Evolutionary conservation across 2,329 filamentous ascomycete genomes (phyloP), one percentile per base, ranked within the genome.

Genomic region (Stagonosporopsis chrysanthemi): DNA sequence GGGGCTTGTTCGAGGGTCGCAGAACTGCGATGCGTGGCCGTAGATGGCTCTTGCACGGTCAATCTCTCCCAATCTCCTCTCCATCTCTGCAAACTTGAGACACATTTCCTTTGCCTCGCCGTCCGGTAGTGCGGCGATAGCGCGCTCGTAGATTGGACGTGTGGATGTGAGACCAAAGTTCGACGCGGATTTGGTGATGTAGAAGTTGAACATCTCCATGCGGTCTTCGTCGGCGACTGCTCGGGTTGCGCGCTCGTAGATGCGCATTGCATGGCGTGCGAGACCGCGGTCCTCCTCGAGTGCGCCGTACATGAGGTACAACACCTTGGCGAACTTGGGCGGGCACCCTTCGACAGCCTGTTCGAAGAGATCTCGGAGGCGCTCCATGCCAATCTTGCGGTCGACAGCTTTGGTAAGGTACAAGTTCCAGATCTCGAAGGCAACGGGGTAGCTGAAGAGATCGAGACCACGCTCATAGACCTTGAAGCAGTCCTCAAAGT

Each of bases 281-380:
- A 99, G 86, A 1, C 95, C 95, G 33, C 95, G 86, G 70, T 99
- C 95, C 78, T 99, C 95, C 77, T 99, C 95, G 26, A 99, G 81
- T 65, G 96, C 95, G 62, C 95, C 95, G 76, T 99, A 99, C 95
- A 99, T 98, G 61, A 99, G 85, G 74, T 97, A 99, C 6, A 99
- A 84, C 0, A 92, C 88, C 79, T 98, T 98, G 62, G 95, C 95
- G 71, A 99, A 99, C 67, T 94, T 96, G 0, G 94, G 91, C 4
- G 95, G 95, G 64, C 92, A 97, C 65, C 90, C 92, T 77, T 98
- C 94, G 15, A 98, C 88, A 2, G 96, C 92, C 81, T 99, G 95
- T 76, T 99, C 95, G 71, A 99, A 99, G 6, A 99, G 84, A 76
- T 99, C 96, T 56, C 95, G 88, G 23, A 99, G 82, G 47, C 95